phyloP scores from a whole-genome alignment of 1,139 yeast species.

The Candida gigantensis region DNA sequence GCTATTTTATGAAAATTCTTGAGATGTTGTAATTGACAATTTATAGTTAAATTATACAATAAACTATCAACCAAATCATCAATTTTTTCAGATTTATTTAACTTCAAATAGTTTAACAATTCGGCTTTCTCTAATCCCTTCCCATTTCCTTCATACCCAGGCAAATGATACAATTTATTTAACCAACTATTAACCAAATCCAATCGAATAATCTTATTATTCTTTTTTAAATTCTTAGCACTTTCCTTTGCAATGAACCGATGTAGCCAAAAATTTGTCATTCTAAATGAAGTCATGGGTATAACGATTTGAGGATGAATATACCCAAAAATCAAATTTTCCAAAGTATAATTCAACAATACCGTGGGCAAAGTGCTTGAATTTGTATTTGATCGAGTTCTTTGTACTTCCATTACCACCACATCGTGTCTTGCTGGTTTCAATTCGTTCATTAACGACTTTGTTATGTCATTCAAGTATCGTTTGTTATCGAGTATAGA shows the following conservation, averaged over 20 bases:
- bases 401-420: slow-evolving; percentile 39
- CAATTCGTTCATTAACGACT: slow-evolving; percentile 19
- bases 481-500: slow-evolving; percentile 27
- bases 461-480: slow-evolving; percentile 27
- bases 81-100: slow-evolving; percentile 22
- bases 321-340: slow-evolving; percentile 28
- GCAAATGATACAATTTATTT: slow-evolving; percentile 9
- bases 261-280: slow-evolving; percentile 42
- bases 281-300: slow-evolving; percentile 38
- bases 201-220: slow-evolving; percentile 16
- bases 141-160: slow-evolving; percentile 9
- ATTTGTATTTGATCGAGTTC: slow-evolving; percentile 38
- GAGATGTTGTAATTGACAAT: slow-evolving; percentile 24
- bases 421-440: slow-evolving; percentile 17
- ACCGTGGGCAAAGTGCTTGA: slow-evolving; percentile 42
- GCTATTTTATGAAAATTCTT: slow-evolving; percentile 8
- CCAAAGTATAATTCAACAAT: slow-evolving; percentile 37
- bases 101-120: slow-evolving; percentile 14
- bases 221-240: slow-evolving; percentile 17
- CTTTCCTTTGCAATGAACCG: slow-evolving; percentile 29
- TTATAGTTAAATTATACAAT: slow-evolving; percentile 34
- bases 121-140: slow-evolving; percentile 4
- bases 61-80: slow-evolving; percentile 46
- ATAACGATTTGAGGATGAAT: slow-evolving; percentile 18
- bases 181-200: slow-evolving; percentile 22